A percentile compares a stretch with the other conserved stretches of the same genome.
phyloP scores from a whole-genome alignment of 176 grass and related monocot species.

The Oryza rufipogon region DNA sequence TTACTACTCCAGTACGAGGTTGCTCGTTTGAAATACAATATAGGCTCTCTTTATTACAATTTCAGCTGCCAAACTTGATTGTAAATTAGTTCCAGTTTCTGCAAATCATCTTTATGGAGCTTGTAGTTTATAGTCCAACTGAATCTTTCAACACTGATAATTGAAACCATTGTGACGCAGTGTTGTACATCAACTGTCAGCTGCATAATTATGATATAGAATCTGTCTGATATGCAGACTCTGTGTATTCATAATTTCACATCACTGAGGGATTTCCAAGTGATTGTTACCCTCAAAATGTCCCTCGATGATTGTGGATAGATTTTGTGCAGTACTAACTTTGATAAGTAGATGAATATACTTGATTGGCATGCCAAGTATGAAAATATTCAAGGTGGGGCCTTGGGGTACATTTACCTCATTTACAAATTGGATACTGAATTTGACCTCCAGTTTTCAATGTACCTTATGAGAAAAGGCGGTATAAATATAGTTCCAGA shows the following conservation, averaged over 20 bases:
- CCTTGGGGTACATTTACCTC: not conserved
- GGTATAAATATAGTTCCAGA: not conserved
- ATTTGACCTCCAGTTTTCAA: not conserved
- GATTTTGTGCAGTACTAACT: not conserved
- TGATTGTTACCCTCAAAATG: not conserved
- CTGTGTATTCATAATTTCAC: not conserved
- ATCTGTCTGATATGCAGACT: not conserved
- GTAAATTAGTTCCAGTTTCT: slow-evolving; percentile 13
- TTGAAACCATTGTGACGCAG: not conserved
- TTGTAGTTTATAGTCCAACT: not conserved
- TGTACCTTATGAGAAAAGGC: not conserved
- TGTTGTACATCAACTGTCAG: not conserved
- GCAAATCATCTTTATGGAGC: not conserved
- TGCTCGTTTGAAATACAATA: not conserved
- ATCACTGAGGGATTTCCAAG: not conserved
- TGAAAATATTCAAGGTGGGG: not conserved
- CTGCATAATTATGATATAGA: not conserved
- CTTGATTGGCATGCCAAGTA: not conserved
- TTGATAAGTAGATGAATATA: not conserved
- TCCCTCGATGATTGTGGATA: not conserved
- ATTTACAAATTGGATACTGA: not conserved
- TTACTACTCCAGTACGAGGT: not conserved
- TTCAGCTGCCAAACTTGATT: not conserved
- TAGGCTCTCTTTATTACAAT: not conserved
- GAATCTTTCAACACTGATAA: not conserved